phyloP scores from a whole-genome alignment of 306 rosid genomes.

The Mimosa pudica region DNA sequence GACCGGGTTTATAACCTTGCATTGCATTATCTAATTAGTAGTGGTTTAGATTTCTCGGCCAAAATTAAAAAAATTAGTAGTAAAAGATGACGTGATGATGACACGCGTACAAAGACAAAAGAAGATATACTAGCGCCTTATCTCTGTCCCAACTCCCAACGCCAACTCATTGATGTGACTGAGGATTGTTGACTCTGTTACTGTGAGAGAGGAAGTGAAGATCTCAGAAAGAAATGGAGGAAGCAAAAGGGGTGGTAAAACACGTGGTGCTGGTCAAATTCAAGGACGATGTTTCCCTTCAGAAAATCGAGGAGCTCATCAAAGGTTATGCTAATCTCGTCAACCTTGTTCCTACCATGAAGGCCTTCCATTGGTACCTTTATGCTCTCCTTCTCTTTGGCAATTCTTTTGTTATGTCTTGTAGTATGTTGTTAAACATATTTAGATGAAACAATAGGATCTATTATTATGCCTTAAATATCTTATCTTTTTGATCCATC shows the following conservation, averaged over 20 bases:
- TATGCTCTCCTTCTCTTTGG: too few relatives aligned
- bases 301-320: constrained; percentile 55
- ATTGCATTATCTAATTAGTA: too few relatives aligned
- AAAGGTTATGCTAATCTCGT: constrained; percentile 75
- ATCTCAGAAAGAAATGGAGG: constrained; percentile 53
- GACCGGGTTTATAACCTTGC: too few relatives aligned
- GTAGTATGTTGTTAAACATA: neutral
- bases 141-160: too few relatives aligned
- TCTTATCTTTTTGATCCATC: neutral
- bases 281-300: constrained; percentile 56
- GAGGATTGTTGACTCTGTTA: too few relatives aligned
- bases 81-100: too few relatives aligned
- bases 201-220: neutral
- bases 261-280: constrained; percentile 73
- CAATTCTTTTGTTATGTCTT: neutral
- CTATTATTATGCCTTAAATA: neutral
- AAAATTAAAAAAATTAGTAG: too few relatives aligned
- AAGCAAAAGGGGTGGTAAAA: constrained; percentile 68
- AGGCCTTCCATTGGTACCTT: constrained; percentile 81
- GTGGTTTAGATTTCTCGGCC: too few relatives aligned
- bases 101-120: too few relatives aligned
- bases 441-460: neutral
- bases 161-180: too few relatives aligned
- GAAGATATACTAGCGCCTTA: too few relatives aligned
- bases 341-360: constrained; percentile 66